Evolutionary conservation across 345 rosid genomes (phyloP).

Genomic region (Pistacia vera): DNA sequence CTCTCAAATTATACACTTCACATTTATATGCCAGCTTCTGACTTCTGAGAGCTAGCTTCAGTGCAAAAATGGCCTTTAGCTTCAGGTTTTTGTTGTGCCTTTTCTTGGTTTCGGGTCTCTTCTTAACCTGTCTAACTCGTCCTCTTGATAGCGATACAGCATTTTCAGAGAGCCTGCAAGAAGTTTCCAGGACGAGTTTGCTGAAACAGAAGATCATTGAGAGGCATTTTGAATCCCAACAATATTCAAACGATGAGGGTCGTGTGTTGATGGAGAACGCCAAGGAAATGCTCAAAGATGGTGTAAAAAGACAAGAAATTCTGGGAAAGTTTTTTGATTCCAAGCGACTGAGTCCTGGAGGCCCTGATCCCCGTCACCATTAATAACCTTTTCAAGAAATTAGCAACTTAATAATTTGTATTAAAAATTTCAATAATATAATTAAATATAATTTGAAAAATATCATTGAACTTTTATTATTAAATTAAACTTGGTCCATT

Average conservation of each 20-base stretch:
- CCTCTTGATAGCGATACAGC: constrained; percentile 4
- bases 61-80: background rate
- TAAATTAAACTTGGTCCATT: too few species aligned
- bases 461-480: too few species aligned
- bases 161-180: background rate
- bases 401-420: too few species aligned
- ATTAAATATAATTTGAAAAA: too few species aligned
- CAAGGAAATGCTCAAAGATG: constrained; percentile 43
- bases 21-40: too few species aligned
- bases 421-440: too few species aligned
- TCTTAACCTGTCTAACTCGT: constrained; percentile 3
- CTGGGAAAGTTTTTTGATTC: constrained; percentile 41
- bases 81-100: constrained; percentile 5
- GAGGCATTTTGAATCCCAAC: constrained; percentile 14
- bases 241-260: background rate
- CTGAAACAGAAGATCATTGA: constrained; percentile 21
- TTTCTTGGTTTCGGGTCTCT: background rate
- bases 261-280: constrained; percentile 46
- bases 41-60: background rate
- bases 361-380: constrained; percentile 75
- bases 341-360: constrained; percentile 61
- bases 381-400: constrained; percentile 8
- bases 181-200: constrained; percentile 7
- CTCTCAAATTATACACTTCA: too few species aligned
- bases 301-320: constrained; percentile 35